Base-by-base conservation (phyloP, 768 basidiomycete genomes). In the Mycena vulgaris region DNA sequence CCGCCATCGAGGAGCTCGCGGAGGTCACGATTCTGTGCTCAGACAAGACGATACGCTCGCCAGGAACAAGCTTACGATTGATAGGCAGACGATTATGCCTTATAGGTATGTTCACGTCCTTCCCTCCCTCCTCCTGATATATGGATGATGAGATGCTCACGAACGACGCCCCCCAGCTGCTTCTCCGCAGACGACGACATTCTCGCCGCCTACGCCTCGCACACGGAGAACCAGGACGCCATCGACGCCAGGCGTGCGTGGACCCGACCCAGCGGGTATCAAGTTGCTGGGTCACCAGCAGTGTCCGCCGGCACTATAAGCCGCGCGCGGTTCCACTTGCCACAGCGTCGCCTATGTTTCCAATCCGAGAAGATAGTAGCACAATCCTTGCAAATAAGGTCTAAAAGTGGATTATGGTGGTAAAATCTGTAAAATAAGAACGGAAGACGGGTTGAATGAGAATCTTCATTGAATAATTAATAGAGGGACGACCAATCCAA, bases 21-120 rank as follows among this genome's bases (percentile, higher is more conserved):
- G 97, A 96, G 83, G 96, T 98, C 78, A 98, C 97, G 76, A 98
- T 98, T 77, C 88, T 98, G 63, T 98, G 97, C 86, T 98, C 97
- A 59, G 97, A 98, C 88, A 98, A 98, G 89, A 97, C 96, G 95
- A 95, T 82, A 97, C 96, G 49, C 89, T 97, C 68, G 98, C 97
- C 75, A 98, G 97, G 87, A 98, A 98, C 90, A 98, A 98, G 86
- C 93, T 98, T 77, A 98, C 97, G 76, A 97, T 99, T 77, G 97
- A 98, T 84, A 93, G 89, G 78, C 87, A 89, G 76, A 96, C 95
- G 66, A 92, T 99, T 83, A n/a, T 92, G 76, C 95, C 93, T 13
- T 99, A 98, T 84, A 59, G 45, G 66, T 67, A 60, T 45, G 57
- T 39, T 30, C 62, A 28, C 51, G 35, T 63, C 51, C 53, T 21